Percentiles rank a stretch among this genome's conserved stretches.
phyloP scores from a whole-genome alignment of 2,329 filamentous ascomycete genomes.

The Fusarium nisikadoi region DNA sequence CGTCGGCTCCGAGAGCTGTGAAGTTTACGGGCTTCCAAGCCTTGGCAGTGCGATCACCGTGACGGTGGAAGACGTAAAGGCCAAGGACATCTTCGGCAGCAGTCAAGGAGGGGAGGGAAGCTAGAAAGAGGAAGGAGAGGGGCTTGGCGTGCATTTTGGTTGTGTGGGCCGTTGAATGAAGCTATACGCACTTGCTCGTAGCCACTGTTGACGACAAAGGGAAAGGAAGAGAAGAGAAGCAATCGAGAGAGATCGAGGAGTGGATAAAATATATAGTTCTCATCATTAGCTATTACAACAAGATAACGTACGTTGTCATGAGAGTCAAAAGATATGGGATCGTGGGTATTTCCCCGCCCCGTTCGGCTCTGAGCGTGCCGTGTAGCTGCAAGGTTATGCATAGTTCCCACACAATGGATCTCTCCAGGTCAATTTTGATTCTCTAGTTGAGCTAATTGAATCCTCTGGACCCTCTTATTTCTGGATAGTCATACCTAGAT shows the following conservation, averaged over 20 bases:
- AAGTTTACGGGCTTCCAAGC: constrained; percentile 75
- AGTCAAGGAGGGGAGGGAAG: constrained; percentile 53
- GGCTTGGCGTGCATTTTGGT: constrained; percentile 54
- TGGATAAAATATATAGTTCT: background rate
- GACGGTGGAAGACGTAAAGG: constrained; percentile 87
- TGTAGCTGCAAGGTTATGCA: constrained; percentile 18
- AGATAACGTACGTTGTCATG: background rate
- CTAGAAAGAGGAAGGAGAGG: constrained; percentile 49
- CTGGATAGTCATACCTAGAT: constrained; percentile 8
- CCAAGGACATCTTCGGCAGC: constrained; percentile 77
- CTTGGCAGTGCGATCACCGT: constrained; percentile 90
- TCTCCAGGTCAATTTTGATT: background rate
- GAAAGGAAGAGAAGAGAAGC: background rate
- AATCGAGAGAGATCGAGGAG: background rate
- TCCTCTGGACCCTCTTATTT: constrained; percentile 12
- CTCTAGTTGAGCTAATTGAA: background rate
- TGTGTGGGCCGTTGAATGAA: constrained; percentile 4
- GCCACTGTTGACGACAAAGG: background rate
- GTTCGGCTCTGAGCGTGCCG: constrained; percentile 33
- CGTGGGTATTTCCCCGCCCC: constrained; percentile 8
- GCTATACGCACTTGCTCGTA: constrained; percentile 13
- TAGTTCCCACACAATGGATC: constrained; percentile 3
- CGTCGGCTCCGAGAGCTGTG: constrained; percentile 80
- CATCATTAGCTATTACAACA: background rate
- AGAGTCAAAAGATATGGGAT: background rate